These are phyloP conservation scores for Dothistroma septosporum DNA, from an alignment of 2,329 filamentous ascomycete species.

Conservation along the genomic window DNA sequence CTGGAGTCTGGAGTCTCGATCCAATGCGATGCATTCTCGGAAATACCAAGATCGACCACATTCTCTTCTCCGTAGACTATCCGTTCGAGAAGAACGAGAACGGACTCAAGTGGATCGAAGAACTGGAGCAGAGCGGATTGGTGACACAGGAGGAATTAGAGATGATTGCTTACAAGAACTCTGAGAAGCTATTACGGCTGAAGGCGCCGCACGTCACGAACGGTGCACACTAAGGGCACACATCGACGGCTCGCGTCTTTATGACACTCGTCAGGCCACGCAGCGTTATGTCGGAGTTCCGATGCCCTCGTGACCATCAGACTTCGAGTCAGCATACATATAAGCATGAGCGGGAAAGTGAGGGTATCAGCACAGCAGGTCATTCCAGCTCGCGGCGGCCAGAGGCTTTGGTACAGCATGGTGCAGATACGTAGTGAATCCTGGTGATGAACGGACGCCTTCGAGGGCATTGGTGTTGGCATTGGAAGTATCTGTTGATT, in stretches of 20 bases:
- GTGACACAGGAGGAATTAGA: conserved; percentile 49
- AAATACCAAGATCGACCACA: conserved; percentile 42
- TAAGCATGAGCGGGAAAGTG: no score
- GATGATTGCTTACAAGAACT: conserved; percentile 50
- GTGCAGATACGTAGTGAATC: neutral
- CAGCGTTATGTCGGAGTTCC: neutral
- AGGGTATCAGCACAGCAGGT: neutral
- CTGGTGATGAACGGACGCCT: neutral
- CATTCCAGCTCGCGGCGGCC: neutral
- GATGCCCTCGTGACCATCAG: neutral
- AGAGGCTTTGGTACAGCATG: neutral
- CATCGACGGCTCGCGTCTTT: neutral
- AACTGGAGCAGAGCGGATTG: conserved; percentile 50
- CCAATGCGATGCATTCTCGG: conserved; percentile 44
- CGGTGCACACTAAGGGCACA: conserved; percentile 1
- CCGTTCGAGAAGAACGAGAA: conserved; percentile 52
- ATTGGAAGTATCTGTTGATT: neutral
- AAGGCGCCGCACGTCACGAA: conserved; percentile 26
- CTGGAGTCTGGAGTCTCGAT: conserved; percentile 52
- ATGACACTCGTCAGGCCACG: neutral
- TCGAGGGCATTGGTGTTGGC: neutral
- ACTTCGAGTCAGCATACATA: neutral
- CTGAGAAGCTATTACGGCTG: conserved; percentile 44
- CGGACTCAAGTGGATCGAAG: conserved; percentile 49
- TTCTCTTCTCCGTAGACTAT: conserved; percentile 58